Base-by-base conservation (phyloP, 192 early-diverging fungal genomes). In the Coemansia sp. region DNA sequence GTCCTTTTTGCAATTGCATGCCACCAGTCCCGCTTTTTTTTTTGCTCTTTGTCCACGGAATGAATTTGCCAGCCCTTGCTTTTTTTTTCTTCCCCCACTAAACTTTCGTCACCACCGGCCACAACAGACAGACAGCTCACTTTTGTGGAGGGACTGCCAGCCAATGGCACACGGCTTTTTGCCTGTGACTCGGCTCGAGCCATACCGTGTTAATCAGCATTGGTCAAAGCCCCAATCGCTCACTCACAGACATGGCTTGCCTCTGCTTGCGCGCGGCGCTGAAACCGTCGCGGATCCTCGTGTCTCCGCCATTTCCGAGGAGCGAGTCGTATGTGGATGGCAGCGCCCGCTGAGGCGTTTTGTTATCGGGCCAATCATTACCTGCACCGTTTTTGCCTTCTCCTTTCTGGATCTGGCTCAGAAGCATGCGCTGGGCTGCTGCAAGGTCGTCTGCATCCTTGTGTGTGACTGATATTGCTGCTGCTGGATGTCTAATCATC, bases 401-500 rank as follows among this genome's bases (percentile, higher is more conserved):
- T 9, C 52, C 48, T 37, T 46, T n/a, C 46, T 74, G 65, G 36
- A 80, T 64, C 49, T 61, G 61, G 2, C 18, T 64, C 13, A 81
- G 71, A 21, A 81, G 63, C 71, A 48, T 37, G 65, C 72, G 74
- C 61, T 82, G 79, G 47, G 48, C 60, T 13, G 71, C 56, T 2
- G 80, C 80, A 19, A 82, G 68, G 55, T 66, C 71, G 43, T 82
- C 80, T 12, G 74, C 74, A 66, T 82, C 80, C 66, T 76, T 74
- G 66, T 82, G 74, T 47, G 80, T 64, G n/a, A 82, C 59, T 2
- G 56, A 62, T 18, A 76, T 68, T 21, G 68, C 57, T 21, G 68
- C 68, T 40, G 80, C 71, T 13, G 80, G 80, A 49, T 77, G 71
- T 37, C 80, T 66, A 62, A 82, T 73, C 80, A 77, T 82, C 6